Evolutionary conservation across 1,139 yeast genomes (phyloP).

Genomic region (Eremothecium sinecaudum): DNA sequence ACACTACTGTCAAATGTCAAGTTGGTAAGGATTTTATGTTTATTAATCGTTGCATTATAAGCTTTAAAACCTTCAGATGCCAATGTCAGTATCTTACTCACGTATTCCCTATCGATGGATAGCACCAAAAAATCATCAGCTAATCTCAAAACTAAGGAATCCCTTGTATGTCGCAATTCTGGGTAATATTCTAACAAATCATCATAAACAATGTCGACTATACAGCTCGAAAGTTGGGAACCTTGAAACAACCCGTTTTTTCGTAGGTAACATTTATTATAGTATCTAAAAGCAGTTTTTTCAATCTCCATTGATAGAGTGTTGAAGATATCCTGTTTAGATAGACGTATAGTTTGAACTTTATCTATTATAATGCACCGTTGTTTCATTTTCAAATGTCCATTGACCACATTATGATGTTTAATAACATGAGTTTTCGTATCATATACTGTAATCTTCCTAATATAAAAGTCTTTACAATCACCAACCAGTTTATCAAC

Average conservation of each 20-base stretch:
- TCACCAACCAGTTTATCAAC: slow-evolving; percentile 15
- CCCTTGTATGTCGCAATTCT: slow-evolving; percentile 25
- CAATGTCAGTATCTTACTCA: slow-evolving; percentile 21
- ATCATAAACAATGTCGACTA: slow-evolving; percentile 71
- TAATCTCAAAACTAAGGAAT: slow-evolving; percentile 46
- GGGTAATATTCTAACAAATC: slow-evolving; percentile 43
- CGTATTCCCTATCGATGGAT: slow-evolving; percentile 34
- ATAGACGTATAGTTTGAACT: slow-evolving; percentile 19
- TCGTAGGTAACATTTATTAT: slow-evolving; percentile 36
- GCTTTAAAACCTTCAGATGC: slow-evolving; percentile 37
- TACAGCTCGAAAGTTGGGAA: slow-evolving; percentile 59
- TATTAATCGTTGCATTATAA: slow-evolving; percentile 55
- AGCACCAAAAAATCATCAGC: slow-evolving; percentile 83
- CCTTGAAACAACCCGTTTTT: slow-evolving; percentile 81
- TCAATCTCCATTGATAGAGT: slow-evolving; percentile 36
- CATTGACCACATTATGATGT: slow-evolving; percentile 18
- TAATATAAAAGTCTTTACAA: slow-evolving; percentile 18
- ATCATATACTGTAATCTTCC: slow-evolving; percentile 15
- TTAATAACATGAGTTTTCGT: slow-evolving; percentile 15
- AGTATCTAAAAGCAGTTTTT: slow-evolving; percentile 34
- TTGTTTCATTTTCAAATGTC: slow-evolving; percentile 7
- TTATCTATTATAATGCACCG: slow-evolving; percentile 19
- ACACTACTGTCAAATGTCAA: slow-evolving; percentile 7
- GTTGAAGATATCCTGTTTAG: slow-evolving; percentile 28
- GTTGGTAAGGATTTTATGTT: slow-evolving; percentile 36